Base-by-base conservation (phyloP, 768 basidiomycete genomes). In the Pleurotus ostreatus region DNA sequence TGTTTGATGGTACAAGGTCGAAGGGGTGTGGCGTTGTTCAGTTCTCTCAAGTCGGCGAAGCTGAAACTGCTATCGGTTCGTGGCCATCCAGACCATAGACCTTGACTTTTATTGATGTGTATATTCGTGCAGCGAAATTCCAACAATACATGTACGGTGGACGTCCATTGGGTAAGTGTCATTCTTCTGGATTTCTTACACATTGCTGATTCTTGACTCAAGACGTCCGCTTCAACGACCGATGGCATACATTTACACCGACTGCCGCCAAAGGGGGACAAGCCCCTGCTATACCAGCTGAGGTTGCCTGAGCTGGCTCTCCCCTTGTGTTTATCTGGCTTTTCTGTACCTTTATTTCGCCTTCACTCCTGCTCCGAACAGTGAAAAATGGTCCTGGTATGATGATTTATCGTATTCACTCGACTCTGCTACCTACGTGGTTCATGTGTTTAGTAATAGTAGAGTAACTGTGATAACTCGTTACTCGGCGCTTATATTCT, bases 11-110 rank as follows among this genome's bases (percentile, higher is more conserved):
- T 13, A 86, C 89, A 0, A 85, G 96, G 55, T 93, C 91, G 48
- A 97, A 97, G 70, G 96, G 96, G 12, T 87, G 89, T 57, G 97
- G 96, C 65, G 91, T 99, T 45, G 96, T 98, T 11, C 95, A 98
- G 69, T 98, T 99, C 68, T 81, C 85, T 23, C 88, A 90, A 64
- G 83, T 90, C 22, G 68, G 77, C 5, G 95, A 98, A 70, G 96
- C 95, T 6, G 93, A 96, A 73, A 95, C 94, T 8, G 95, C 95
- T 4, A 95, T 96, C 55, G 87, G 89, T 90, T 59, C 6, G 84
- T 22, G 2, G 15, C 6, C 22, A 25, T 11, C 11, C 8, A 22
- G 16, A 40, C 7, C 34, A 13, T 47, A 40, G 18, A 26, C 2
- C 11, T 47, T 16, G 3, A 18, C 40, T 54, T 34, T 11, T 16